Conservation (phyloP, 768 basidiomycete species). For the Nidularia pulvinata region DNA sequence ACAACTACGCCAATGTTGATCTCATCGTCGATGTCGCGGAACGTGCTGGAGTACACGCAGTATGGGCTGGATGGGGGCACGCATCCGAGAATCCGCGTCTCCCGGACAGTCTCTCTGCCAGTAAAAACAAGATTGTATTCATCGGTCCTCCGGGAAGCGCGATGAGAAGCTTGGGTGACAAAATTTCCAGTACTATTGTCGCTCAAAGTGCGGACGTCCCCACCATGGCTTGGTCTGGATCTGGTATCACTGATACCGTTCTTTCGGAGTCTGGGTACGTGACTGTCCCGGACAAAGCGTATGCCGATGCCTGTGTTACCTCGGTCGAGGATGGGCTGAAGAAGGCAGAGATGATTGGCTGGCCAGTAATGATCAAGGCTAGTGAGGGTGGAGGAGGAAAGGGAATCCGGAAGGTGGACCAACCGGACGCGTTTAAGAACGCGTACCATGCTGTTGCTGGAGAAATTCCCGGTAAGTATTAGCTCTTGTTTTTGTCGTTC, state of each 20-base stretch:
- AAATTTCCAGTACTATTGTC: constrained; percentile 99
- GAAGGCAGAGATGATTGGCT: constrained; percentile 88
- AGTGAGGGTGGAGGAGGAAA: constrained; percentile 99
- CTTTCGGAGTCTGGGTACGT: constrained; percentile 89
- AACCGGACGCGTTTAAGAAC: constrained; percentile 87
- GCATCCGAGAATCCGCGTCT: constrained; percentile 98
- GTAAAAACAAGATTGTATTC: constrained; percentile 96
- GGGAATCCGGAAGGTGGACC: constrained; percentile 95
- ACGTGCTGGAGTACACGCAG: constrained; percentile 95
- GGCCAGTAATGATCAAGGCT: constrained; percentile 99
- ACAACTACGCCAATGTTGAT: constrained; percentile 99
- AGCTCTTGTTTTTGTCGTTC: constrained; percentile 5
- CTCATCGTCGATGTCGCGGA: constrained; percentile 98
- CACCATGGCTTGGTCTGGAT: constrained; percentile 99
- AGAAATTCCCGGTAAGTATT: constrained; percentile 87
- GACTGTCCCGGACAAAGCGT: constrained; percentile 90
- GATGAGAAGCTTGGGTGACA: constrained; percentile 99
- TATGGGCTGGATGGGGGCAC: constrained; percentile 99
- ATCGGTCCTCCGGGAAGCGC: constrained; percentile 99
- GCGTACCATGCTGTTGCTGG: constrained; percentile 92
- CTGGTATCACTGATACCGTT: constrained; percentile 86
- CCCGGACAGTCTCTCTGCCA: constrained; percentile 90
- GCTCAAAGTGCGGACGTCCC: constrained; percentile 96
- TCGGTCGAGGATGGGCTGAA: constrained; percentile 85
- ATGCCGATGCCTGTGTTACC: constrained; percentile 85